A percentile compares a stretch with the other conserved stretches of the same genome.
Evolutionary conservation across 2,329 filamentous ascomycete species (phyloP).

Genomic region (Ploettnerulaceae sp.): DNA sequence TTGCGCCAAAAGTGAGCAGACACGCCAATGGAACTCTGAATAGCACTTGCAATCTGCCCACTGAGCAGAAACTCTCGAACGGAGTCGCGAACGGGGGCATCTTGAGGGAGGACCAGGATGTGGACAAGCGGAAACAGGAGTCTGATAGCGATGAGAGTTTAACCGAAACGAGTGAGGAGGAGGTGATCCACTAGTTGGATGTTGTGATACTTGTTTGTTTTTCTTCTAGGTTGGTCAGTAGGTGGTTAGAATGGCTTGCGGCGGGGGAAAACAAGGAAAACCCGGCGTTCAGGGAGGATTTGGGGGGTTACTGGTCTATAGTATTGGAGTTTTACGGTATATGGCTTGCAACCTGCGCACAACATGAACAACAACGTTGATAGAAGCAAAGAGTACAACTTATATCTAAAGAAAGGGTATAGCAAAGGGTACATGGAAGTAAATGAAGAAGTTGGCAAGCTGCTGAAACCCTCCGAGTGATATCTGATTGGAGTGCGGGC

Average conservation of each 20-base stretch:
- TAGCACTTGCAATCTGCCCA: conserved; percentile 5
- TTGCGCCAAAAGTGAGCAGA: conserved; percentile 3
- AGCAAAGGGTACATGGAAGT: too few relatives aligned
- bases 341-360: too few relatives aligned
- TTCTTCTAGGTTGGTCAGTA: neutral
- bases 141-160: conserved; percentile 19
- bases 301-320: too few relatives aligned
- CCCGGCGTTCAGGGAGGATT: neutral
- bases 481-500: too few relatives aligned
- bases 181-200: conserved; percentile 20
- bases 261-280: conserved; percentile 2
- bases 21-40: conserved; percentile 3
- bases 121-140: conserved; percentile 6
- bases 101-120: conserved; percentile 3
- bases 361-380: too few relatives aligned
- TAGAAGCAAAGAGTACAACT: too few relatives aligned
- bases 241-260: neutral
- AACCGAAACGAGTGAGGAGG: conserved; percentile 26
- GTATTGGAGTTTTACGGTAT: too few relatives aligned
- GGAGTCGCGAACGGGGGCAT: conserved; percentile 4
- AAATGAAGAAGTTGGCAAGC: too few relatives aligned
- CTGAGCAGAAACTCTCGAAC: conserved; percentile 2
- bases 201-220: neutral
- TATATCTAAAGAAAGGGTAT: too few relatives aligned
- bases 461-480: too few relatives aligned